Base-by-base conservation (phyloP, 495 filamentous ascomycete genomes). In the Pyronema domesticum region DNA sequence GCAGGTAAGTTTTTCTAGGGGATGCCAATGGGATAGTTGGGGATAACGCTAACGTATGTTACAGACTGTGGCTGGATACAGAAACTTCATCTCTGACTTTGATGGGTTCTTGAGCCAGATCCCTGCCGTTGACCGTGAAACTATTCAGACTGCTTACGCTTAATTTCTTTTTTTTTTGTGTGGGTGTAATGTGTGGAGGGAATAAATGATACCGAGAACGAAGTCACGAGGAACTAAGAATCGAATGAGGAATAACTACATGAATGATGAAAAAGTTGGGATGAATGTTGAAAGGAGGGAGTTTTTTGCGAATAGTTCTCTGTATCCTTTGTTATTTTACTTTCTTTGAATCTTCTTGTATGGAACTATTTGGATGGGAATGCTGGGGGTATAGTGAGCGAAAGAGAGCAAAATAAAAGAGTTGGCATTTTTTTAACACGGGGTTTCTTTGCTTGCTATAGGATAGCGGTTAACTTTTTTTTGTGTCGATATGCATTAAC, bases 41-140 rank as follows among this genome's bases (percentile, higher is more conserved):
- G 19, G 6, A 67, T 39, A 73, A 63, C 44, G 73, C 42, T 70
- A 71, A 7, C 65, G 69, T 10, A 6, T 36, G 3, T 3, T 17
- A 34, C 10, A 93, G 89, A 80, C 85, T 44, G 69, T 95, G 53
- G 74, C 79, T 66, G 79, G 84, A 51, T 95, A 95, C 70, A 83
- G 83, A 67, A 75, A 76, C 55, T 74, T 95, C 63, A 95, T 95
- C 59, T 83, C 85, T 56, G 75, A 87, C 66, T 94, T 94, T 67
- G 75, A 80, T 67, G 75, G 79, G 23, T 94, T 93, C 70, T 70
- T 95, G 60, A 68, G 68, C 19, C 80, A 82, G 62, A 71, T 94
- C 44, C 71, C 81, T 30, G 69, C 73, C 35, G 69, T 71, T 15
- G 81, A 86, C 58, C 73, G 78, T 56, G 76, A 80, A 62, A 74